Percentiles rank a stretch among this genome's conserved stretches.
Conservation (phyloP, 106 monocot genomes). For the Allium fistulosum region DNA sequence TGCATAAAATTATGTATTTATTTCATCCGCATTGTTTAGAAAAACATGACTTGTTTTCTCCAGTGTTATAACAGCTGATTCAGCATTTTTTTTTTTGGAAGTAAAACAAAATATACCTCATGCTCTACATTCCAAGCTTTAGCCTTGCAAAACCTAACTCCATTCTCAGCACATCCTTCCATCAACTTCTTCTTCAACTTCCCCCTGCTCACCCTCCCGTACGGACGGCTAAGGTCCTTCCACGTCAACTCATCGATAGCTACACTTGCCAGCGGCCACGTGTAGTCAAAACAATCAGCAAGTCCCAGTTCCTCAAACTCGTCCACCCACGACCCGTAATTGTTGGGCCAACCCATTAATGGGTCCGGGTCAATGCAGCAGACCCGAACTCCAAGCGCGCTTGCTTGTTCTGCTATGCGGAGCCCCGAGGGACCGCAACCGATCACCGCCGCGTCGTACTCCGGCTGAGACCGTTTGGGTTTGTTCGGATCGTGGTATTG, state of each 20-base stretch:
- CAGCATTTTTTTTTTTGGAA: too few relatives aligned
- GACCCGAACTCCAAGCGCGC: constrained; percentile 11
- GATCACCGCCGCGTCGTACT: constrained; percentile 25
- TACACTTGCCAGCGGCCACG: constrained; percentile 15
- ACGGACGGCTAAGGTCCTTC: constrained; percentile 20
- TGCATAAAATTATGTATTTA: too few relatives aligned
- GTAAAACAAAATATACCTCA: constrained; percentile 1
- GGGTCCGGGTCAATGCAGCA: constrained; percentile 32
- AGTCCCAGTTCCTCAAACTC: constrained; percentile 19
- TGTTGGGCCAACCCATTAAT: constrained; percentile 19
- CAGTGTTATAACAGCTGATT: too few relatives aligned
- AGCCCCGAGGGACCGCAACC: constrained; percentile 28
- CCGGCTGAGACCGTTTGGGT: background rate
- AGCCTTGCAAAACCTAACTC: constrained; percentile 22
- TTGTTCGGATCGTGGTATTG: constrained; percentile 15
- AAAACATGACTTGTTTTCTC: too few relatives aligned
- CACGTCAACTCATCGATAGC: constrained; percentile 3
- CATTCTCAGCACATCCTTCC: constrained; percentile 14
- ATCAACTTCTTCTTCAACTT: constrained; percentile 16
- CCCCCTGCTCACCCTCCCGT: constrained; percentile 13
- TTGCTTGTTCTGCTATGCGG: constrained; percentile 20
- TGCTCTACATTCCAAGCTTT: constrained; percentile 18
- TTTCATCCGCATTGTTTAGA: too few relatives aligned
- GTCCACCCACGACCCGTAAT: constrained; percentile 33
- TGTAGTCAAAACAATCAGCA: constrained; percentile 8